Percentiles rank a stretch among this genome's conserved stretches.
These are phyloP conservation scores for Amniculicola lignicola DNA, from an alignment of 495 filamentous ascomycete genomes.

Conservation along the genomic window DNA sequence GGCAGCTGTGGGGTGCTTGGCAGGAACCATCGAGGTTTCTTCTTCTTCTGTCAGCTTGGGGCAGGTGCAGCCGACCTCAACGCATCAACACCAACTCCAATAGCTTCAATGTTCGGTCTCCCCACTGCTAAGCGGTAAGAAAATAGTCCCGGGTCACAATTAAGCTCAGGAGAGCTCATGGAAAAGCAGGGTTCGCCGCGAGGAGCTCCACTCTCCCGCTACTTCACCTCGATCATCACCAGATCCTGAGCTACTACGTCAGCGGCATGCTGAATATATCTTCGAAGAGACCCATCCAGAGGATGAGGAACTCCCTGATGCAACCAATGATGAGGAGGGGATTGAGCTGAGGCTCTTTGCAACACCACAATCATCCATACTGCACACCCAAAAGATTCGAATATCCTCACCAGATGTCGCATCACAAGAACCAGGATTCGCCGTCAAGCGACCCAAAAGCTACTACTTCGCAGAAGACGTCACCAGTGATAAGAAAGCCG, in stretches of 20 bases:
- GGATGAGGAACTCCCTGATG: slow-evolving; percentile 10
- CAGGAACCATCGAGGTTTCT: neutral
- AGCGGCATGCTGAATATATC: slow-evolving; percentile 9
- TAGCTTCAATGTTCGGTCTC: neutral
- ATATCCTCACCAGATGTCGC: slow-evolving; percentile 19
- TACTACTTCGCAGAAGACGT: slow-evolving; percentile 48
- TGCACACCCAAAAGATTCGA: slow-evolving; percentile 21
- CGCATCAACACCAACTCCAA: too few relatives aligned
- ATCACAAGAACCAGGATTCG: slow-evolving; percentile 40
- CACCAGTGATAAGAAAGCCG: slow-evolving; percentile 33
- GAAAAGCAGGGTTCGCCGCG: neutral
- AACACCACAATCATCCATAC: slow-evolving; percentile 32
- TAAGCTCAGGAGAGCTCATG: neutral
- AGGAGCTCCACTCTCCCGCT: neutral
- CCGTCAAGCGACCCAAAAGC: slow-evolving; percentile 43
- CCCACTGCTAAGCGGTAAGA: neutral
- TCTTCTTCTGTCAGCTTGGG: neutral
- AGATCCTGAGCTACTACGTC: neutral
- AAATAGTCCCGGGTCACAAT: too few relatives aligned
- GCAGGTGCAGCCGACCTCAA: too few relatives aligned
- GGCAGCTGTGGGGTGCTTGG: too few relatives aligned
- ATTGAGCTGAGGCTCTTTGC: slow-evolving; percentile 56
- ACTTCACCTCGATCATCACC: neutral
- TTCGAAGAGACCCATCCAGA: slow-evolving; percentile 2
- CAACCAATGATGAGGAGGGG: slow-evolving; percentile 35